Evolutionary conservation across 441 rosid genomes (phyloP).

Genomic region (Breynia disticha): DNA sequence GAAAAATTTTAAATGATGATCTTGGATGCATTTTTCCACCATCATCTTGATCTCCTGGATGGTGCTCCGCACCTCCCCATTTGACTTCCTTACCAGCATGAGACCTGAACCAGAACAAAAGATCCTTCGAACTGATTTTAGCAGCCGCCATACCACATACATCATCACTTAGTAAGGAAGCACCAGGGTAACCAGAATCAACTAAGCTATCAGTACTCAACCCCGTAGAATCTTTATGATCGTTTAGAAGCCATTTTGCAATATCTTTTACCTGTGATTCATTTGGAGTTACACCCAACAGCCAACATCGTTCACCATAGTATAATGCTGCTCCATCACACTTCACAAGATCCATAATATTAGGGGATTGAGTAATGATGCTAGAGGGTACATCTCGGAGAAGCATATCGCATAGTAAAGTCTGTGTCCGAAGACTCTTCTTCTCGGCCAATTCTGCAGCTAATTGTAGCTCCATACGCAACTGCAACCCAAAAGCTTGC

Average conservation of each 20-base stretch:
- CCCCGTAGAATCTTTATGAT: conserved; percentile 60
- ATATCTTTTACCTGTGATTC: conserved; percentile 61
- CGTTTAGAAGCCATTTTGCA: conserved; percentile 45
- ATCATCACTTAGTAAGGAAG: conserved; percentile 50
- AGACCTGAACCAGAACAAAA: conserved; percentile 83
- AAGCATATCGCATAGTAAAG: conserved; percentile 69
- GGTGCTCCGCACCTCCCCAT: conserved; percentile 90
- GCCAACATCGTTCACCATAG: conserved; percentile 51
- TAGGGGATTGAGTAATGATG: conserved; percentile 68
- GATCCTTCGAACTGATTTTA: conserved; percentile 51
- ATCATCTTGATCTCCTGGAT: conserved; percentile 51
- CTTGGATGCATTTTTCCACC: conserved; percentile 66
- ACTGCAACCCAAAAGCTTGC: conserved; percentile 73
- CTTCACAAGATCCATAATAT: conserved; percentile 72
- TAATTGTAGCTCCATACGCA: conserved; percentile 65
- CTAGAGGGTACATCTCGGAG: conserved; percentile 59
- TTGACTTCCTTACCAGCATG: conserved; percentile 57
- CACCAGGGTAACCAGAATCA: conserved; percentile 59
- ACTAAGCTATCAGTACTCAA: conserved; percentile 66
- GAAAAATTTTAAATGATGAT: conserved; percentile 71
- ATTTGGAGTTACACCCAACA: conserved; percentile 64
- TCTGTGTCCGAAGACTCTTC: conserved; percentile 54
- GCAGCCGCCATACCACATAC: conserved; percentile 83
- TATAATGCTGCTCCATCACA: conserved; percentile 81
- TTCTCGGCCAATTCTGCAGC: conserved; percentile 56